Percentiles rank a stretch among this genome's conserved stretches.
Conservation (phyloP, 805 yeast species). For the Babjeviella inositovora region DNA sequence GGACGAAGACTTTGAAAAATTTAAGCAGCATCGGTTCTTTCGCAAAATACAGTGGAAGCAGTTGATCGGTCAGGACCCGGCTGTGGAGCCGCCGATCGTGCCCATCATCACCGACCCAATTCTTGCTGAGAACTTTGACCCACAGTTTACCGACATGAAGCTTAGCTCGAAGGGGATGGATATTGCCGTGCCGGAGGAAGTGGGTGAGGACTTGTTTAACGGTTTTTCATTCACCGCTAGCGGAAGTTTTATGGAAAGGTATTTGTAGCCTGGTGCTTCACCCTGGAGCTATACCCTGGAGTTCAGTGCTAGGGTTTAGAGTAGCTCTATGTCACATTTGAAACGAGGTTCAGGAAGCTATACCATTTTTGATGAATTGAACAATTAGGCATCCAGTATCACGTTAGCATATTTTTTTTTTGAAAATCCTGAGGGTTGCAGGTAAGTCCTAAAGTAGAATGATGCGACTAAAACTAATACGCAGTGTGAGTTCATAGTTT, state of each 20-base stretch:
- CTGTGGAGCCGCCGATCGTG: constrained; percentile 56
- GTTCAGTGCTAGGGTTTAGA: no score
- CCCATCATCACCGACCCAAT: constrained; percentile 73
- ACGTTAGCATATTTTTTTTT: no score
- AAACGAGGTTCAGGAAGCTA: no score
- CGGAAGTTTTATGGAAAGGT: constrained; percentile 12
- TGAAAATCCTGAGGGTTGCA: no score
- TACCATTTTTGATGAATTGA: no score
- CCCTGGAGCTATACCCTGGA: no score
- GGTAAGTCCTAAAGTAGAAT: no score
- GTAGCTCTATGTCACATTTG: no score
- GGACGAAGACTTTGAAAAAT: constrained; percentile 32
- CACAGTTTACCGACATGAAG: constrained; percentile 61
- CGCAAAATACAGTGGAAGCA: constrained; percentile 59
- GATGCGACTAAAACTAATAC: no score
- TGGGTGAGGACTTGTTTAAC: constrained; percentile 6
- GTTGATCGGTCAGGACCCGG: constrained; percentile 29
- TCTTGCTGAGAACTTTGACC: constrained; percentile 73
- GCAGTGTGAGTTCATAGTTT: no score
- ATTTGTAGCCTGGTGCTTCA: no score
- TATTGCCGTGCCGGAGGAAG: constrained; percentile 7
- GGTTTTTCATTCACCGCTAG: constrained; percentile 20
- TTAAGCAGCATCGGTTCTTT: constrained; percentile 59
- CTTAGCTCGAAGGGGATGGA: constrained; percentile 15
- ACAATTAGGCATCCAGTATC: no score